Conservation (phyloP, 2,329 filamentous ascomycete genomes). For the Colletotrichum abscissum region DNA sequence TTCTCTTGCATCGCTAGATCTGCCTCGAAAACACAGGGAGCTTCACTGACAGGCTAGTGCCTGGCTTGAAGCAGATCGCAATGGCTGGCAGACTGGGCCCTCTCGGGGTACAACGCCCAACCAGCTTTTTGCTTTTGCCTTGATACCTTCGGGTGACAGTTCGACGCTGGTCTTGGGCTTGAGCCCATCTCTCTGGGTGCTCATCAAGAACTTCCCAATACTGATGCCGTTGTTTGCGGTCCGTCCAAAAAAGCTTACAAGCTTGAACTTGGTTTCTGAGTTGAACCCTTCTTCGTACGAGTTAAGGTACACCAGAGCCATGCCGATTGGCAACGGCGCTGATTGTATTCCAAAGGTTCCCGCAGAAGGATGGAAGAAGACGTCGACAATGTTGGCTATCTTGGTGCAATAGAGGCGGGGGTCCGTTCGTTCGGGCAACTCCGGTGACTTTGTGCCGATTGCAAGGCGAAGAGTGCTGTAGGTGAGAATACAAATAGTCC, state of each 20-base stretch:
- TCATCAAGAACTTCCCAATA: constrained; percentile 27
- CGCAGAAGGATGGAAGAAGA: constrained; percentile 33
- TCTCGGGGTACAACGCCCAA: not conserved
- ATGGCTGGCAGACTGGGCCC: not conserved
- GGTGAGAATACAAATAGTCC: constrained; percentile 28
- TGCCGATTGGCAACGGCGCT: constrained; percentile 34
- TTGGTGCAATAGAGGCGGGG: constrained; percentile 32
- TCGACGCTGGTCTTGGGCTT: not conserved
- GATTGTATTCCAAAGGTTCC: constrained; percentile 31
- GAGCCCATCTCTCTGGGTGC: constrained; percentile 17
- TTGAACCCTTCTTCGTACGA: constrained; percentile 21
- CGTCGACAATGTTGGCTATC: constrained; percentile 32
- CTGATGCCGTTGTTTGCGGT: constrained; percentile 18
- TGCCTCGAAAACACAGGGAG: not conserved
- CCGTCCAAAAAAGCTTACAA: constrained; percentile 20
- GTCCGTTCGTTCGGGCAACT: constrained; percentile 17
- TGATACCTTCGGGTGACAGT: not conserved
- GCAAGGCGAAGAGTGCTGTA: constrained; percentile 33
- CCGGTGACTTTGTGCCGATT: not conserved
- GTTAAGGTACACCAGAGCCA: constrained; percentile 33
- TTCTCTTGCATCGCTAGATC: not conserved
- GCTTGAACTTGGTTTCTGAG: constrained; percentile 23
- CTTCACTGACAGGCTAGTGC: not conserved
- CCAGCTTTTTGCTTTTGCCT: constrained; percentile 22
- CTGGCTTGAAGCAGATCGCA: not conserved